Percentiles rank a stretch among this genome's conserved stretches.
Evolutionary conservation across 2,329 filamentous ascomycete species (phyloP).

Genomic region (Scedosporium dehoogii): DNA sequence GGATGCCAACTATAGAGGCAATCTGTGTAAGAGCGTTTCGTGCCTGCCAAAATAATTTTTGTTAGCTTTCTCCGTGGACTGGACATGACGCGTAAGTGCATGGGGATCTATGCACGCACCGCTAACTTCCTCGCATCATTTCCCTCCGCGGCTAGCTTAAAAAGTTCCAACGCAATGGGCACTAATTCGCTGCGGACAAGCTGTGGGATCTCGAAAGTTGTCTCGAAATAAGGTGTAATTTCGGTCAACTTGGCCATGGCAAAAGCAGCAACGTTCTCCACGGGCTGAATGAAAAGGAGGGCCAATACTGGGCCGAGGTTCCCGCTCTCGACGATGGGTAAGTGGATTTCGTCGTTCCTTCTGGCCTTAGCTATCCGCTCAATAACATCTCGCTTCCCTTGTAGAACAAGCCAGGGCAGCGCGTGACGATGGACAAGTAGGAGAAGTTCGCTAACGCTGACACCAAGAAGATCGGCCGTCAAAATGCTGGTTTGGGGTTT

Average conservation of each 20-base stretch:
- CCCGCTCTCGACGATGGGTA: constrained; percentile 40
- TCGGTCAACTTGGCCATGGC: constrained; percentile 59
- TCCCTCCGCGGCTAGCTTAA: constrained; percentile 68
- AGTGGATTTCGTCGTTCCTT: constrained; percentile 54
- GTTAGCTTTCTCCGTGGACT: not conserved
- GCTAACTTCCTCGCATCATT: constrained; percentile 43
- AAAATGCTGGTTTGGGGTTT: constrained; percentile 75
- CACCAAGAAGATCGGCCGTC: constrained; percentile 71
- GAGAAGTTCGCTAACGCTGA: constrained; percentile 65
- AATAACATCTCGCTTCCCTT: constrained; percentile 67
- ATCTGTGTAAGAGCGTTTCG: constrained; percentile 37
- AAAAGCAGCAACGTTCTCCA: constrained; percentile 48
- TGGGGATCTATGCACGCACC: constrained; percentile 33
- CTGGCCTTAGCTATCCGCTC: constrained; percentile 71
- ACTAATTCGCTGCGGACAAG: constrained; percentile 69
- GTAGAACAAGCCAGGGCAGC: constrained; percentile 76
- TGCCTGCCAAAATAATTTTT: constrained; percentile 24
- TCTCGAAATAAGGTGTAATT: constrained; percentile 61
- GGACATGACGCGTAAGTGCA: not conserved
- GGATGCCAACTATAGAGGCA: constrained; percentile 27
- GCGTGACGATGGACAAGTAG: constrained; percentile 69
- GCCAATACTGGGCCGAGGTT: constrained; percentile 52
- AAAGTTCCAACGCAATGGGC: constrained; percentile 65
- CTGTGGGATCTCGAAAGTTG: constrained; percentile 49
- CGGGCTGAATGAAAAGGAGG: constrained; percentile 48